Percentiles rank a stretch among this genome's conserved stretches.
Conservation (phyloP, 495 filamentous ascomycete species). For the Neurospora sp. region DNA sequence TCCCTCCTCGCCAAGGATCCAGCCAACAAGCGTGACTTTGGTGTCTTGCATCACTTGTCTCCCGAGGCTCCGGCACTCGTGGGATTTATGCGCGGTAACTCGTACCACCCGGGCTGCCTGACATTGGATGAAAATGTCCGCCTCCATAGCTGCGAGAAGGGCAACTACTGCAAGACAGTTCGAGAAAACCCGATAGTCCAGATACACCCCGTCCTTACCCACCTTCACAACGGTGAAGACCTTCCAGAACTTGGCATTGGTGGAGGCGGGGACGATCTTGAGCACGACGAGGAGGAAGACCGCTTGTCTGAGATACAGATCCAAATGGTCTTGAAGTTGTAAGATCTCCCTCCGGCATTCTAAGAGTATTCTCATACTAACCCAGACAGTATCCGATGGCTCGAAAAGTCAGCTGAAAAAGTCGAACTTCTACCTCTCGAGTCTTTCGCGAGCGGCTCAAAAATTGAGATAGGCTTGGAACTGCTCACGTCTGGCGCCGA, state of each 20-base stretch:
- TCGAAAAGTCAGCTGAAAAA: constrained; percentile 11
- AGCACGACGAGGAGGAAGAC: constrained; percentile 54
- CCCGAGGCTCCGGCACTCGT: constrained; percentile 56
- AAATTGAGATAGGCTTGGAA: constrained; percentile 25
- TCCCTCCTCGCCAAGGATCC: constrained; percentile 42
- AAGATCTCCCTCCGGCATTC: constrained; percentile 5
- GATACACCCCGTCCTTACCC: constrained; percentile 68
- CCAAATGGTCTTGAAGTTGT: constrained; percentile 37
- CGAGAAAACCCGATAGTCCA: constrained; percentile 51
- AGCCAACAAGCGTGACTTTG: constrained; percentile 14
- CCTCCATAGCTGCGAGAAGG: constrained; percentile 83
- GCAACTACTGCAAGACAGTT: constrained; percentile 49
- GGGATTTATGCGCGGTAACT: constrained; percentile 72
- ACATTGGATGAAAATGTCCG: constrained; percentile 53
- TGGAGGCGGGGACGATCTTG: constrained; percentile 67
- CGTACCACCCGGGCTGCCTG: constrained; percentile 54
- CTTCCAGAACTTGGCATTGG: constrained; percentile 67
- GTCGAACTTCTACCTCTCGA: constrained; percentile 15
- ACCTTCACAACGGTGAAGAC: constrained; percentile 42
- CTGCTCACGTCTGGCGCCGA: constrained; percentile 8
- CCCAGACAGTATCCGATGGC: constrained; percentile 8
- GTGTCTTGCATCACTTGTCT: constrained; percentile 28
- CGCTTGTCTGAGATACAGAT: constrained; percentile 37
- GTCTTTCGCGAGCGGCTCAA: constrained; percentile 16
- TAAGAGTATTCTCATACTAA: not conserved